Conservation (phyloP, 192 early-diverging fungal genomes). For the Podila epicladia region DNA sequence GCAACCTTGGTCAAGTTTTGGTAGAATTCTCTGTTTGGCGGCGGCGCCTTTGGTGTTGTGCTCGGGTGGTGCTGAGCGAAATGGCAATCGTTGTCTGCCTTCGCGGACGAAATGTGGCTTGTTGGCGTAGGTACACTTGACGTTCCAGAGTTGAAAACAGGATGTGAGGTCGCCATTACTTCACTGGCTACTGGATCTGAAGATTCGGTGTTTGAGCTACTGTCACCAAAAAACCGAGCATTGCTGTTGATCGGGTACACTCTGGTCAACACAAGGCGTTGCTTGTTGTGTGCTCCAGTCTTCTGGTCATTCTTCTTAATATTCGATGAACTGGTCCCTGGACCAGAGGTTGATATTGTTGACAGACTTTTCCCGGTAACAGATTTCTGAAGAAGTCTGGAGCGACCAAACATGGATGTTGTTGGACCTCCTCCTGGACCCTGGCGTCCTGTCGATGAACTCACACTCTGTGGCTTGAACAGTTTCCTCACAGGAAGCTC, state of each 20-base stretch:
- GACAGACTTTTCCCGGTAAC: too few species aligned
- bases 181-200: neutral
- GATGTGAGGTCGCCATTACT: neutral
- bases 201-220: neutral
- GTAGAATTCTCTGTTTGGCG: constrained; percentile 29
- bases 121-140: too few species aligned
- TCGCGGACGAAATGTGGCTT: too few species aligned
- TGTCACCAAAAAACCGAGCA: neutral
- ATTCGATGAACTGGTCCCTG: too few species aligned
- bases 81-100: neutral
- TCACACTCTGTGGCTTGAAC: constrained; percentile 4
- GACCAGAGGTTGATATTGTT: too few species aligned
- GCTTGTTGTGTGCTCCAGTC: constrained; percentile 2
- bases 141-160: neutral
- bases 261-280: constrained; percentile 29
- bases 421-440: too few species aligned
- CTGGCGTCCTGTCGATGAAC: neutral
- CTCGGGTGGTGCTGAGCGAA: neutral
- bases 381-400: too few species aligned
- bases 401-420: too few species aligned
- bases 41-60: constrained; percentile 26
- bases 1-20: constrained; percentile 8
- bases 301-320: neutral
- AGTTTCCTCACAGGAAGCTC: constrained; percentile 21
- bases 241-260: constrained; percentile 20